A percentile compares a stretch with the other conserved stretches of the same genome.
These are phyloP conservation scores for Colletotrichum siamense DNA, from an alignment of 2,329 filamentous ascomycete species.

Conservation along the genomic window DNA sequence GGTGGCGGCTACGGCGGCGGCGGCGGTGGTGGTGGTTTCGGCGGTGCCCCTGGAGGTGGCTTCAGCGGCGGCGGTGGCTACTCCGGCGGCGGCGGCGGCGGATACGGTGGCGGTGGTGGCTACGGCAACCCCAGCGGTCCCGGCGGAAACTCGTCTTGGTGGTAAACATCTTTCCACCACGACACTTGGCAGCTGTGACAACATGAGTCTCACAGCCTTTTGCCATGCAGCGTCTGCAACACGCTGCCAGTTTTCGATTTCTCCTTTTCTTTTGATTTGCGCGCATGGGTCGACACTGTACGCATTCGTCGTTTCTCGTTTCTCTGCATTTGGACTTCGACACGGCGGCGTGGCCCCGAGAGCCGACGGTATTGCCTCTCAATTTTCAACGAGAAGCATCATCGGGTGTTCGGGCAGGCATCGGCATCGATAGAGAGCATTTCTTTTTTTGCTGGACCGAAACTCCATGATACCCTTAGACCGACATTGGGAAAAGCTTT, in stretches of 20 bases:
- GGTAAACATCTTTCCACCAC: conserved; percentile 46
- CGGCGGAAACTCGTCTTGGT: conserved; percentile 73
- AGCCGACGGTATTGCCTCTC: conserved; percentile 32
- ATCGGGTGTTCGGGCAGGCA: conserved; percentile 39
- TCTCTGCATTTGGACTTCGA: conserved; percentile 29
- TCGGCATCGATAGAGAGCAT: conserved; percentile 27
- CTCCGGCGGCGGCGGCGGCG: conserved; percentile 36
- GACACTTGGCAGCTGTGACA: neutral
- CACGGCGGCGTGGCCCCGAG: conserved; percentile 41
- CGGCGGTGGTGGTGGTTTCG: conserved; percentile 59
- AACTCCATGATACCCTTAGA: conserved; percentile 33
- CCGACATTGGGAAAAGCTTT: conserved; percentile 29
- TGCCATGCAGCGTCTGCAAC: conserved; percentile 26
- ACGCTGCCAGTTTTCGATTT: conserved; percentile 36
- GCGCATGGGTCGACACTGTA: conserved; percentile 20
- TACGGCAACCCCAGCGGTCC: conserved; percentile 74
- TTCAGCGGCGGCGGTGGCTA: conserved; percentile 48
- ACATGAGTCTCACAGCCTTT: neutral
- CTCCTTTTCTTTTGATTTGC: conserved; percentile 18
- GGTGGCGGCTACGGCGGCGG: conserved; percentile 43
- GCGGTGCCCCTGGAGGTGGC: conserved; percentile 50
- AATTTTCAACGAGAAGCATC: conserved; percentile 34
- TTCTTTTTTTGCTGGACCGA: conserved; percentile 29
- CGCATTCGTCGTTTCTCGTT: conserved; percentile 30
- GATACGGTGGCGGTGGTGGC: conserved; percentile 56